phyloP scores from a whole-genome alignment of 176 grass and related monocot genomes.

The Oryza nivara region DNA sequence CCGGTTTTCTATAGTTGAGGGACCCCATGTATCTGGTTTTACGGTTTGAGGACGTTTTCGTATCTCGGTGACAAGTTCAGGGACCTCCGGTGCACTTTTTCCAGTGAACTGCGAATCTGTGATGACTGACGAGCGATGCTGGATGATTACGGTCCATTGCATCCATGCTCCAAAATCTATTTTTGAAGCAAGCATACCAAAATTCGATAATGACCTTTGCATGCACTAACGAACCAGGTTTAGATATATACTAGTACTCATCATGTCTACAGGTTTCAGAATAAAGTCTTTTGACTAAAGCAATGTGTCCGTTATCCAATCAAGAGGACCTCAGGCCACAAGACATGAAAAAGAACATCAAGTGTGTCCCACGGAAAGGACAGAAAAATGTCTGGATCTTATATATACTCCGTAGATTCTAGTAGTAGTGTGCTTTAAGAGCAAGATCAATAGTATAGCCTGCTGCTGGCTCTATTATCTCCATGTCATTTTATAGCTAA shows the following conservation, averaged over 20 bases:
- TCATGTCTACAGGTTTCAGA: not conserved
- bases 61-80: too few species aligned
- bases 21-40: too few species aligned
- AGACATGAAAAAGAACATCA: not conserved
- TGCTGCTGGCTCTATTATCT: too few species aligned
- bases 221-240: not conserved
- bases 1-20: too few species aligned
- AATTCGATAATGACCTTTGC: too few species aligned
- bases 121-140: not conserved
- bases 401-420: not conserved
- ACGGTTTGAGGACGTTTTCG: too few species aligned
- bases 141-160: not conserved
- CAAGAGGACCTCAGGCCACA: not conserved
- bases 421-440: not conserved
- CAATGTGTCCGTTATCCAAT: not conserved
- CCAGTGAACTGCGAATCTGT: too few species aligned
- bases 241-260: not conserved
- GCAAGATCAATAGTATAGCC: too few species aligned
- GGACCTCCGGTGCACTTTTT: too few species aligned
- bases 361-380: slow-evolving; percentile 3
- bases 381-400: not conserved
- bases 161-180: not conserved
- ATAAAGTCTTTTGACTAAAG: not conserved
- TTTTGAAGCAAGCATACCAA: too few species aligned
- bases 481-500: too few species aligned